Conservation (phyloP, 2,329 filamentous ascomycete genomes). For the Fusarium cyanostomum region DNA sequence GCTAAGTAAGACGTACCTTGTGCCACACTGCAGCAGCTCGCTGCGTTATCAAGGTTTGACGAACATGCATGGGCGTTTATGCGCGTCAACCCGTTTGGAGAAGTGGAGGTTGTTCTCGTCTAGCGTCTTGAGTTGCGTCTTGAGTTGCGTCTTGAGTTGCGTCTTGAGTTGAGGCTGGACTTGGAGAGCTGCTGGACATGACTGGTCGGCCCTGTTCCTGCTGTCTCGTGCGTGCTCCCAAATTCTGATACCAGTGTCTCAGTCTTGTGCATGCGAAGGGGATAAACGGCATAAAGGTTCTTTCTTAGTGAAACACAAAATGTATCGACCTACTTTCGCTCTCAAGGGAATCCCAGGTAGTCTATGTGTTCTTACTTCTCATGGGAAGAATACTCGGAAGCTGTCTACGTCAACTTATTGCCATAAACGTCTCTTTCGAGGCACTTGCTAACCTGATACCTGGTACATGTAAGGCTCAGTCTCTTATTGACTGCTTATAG, state of each 20-base stretch:
- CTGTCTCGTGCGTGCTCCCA: not conserved
- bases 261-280: not conserved
- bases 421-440: no score
- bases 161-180: not conserved
- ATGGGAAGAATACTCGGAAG: no score
- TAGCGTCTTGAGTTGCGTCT: not conserved
- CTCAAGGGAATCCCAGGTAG: slow-evolving; percentile 7
- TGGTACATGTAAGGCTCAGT: no score
- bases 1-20: not conserved
- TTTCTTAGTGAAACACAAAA: not conserved
- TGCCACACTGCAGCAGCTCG: not conserved
- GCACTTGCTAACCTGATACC: no score
- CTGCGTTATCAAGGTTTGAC: not conserved
- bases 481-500: no score
- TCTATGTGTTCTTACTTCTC: not conserved
- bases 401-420: no score
- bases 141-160: not conserved
- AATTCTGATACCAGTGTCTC: not conserved
- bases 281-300: not conserved
- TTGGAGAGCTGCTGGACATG: not conserved
- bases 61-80: not conserved
- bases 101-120: no score
- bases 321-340: not conserved
- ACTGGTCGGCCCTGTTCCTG: not conserved
- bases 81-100: no score